Conservation (phyloP, 164 flowering plant species). For the Houttuynia cordata region DNA sequence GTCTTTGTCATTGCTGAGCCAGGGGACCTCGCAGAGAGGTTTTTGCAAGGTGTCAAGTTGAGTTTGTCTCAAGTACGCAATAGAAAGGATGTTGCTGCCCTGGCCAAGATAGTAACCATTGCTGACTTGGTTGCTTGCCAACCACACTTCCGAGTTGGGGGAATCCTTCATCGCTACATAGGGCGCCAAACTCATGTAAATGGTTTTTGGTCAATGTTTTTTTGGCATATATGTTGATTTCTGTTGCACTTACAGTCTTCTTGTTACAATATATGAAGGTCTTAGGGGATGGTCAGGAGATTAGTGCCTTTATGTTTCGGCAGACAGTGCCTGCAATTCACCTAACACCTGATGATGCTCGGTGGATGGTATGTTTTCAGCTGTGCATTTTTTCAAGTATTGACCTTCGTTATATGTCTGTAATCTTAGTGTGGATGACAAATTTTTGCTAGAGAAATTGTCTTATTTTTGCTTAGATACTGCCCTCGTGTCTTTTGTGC, state of each 20-base stretch:
- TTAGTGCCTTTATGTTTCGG: slow-evolving; percentile 91
- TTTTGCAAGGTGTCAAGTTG: slow-evolving; percentile 70
- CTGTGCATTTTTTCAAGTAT: neutral
- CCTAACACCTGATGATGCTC: slow-evolving; percentile 83
- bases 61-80: slow-evolving; percentile 39
- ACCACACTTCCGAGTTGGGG: slow-evolving; percentile 81
- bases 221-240: neutral
- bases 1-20: slow-evolving; percentile 99
- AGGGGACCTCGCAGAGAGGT: slow-evolving; percentile 90
- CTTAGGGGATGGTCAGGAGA: slow-evolving; percentile 95
- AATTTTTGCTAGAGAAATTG: neutral
- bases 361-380: slow-evolving; percentile 71
- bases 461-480: neutral
- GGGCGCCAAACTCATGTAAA: slow-evolving; percentile 97
- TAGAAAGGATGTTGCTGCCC: slow-evolving; percentile 39
- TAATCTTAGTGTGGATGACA: no score
- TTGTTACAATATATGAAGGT: slow-evolving; percentile 40
- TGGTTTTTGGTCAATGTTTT: slow-evolving; percentile 1
- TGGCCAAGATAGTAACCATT: slow-evolving; percentile 52
- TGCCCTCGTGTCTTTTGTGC: neutral
- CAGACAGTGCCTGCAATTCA: slow-evolving; percentile 89
- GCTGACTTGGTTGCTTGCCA: slow-evolving; percentile 69
- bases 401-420: neutral
- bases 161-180: slow-evolving; percentile 76
- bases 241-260: neutral